Evolutionary conservation across 208 protist genomes (phyloP).

Genomic region (Crithidia acanthocephali): DNA sequence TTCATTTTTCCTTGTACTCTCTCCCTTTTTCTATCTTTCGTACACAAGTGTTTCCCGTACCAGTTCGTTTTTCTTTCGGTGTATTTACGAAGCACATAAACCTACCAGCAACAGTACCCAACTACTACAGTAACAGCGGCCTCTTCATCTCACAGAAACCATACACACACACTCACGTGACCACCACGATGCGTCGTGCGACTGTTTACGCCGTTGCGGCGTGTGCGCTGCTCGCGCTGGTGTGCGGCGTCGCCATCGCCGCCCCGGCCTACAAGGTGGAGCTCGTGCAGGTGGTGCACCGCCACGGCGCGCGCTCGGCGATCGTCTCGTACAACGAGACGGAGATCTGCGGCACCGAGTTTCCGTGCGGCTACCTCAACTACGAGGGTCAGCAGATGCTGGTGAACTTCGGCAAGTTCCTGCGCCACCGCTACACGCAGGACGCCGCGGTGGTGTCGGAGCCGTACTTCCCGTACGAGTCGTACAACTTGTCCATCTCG

Average conservation of each 20-base stretch:
- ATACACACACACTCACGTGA: too few relatives aligned
- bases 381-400: conserved; percentile 47
- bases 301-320: conserved; percentile 55
- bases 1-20: conserved; percentile 17
- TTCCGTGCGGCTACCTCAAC: conserved; percentile 62
- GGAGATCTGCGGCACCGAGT: conserved; percentile 43
- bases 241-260: conserved; percentile 9
- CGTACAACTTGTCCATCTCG: conserved; percentile 54
- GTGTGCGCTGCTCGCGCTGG: conserved; percentile 41
- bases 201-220: conserved; percentile 19
- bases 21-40: neutral
- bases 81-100: too few relatives aligned
- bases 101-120: neutral
- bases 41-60: neutral
- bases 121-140: neutral
- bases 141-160: too few relatives aligned
- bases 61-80: conserved; percentile 2
- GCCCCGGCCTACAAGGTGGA: conserved; percentile 36
- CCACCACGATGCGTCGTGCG: conserved; percentile 4
- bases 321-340: conserved; percentile 41
- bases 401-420: conserved; percentile 42
- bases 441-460: conserved; percentile 27
- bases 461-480: conserved; percentile 33
- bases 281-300: conserved; percentile 60
- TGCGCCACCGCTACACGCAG: conserved; percentile 47